Percentiles rank a stretch among this genome's conserved stretches.
These are phyloP conservation scores for Onygenales sp. DNA, from an alignment of 2,329 filamentous ascomycete species.

Conservation along the genomic window DNA sequence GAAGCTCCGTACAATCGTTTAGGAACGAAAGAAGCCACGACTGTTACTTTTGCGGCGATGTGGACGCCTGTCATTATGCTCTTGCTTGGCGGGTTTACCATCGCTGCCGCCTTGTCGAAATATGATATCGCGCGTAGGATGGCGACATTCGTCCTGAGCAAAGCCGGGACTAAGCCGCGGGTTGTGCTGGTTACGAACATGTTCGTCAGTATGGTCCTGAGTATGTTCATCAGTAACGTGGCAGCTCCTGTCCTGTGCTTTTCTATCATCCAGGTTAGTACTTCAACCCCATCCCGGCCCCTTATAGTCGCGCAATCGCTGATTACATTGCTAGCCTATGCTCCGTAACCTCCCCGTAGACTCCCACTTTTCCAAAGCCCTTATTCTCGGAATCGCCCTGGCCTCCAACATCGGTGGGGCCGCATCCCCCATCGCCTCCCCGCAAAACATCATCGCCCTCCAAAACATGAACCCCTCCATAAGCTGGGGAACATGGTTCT, in stretches of 20 bases:
- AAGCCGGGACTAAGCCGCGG: constrained; percentile 81
- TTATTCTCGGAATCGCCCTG: constrained; percentile 90
- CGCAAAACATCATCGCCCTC: constrained; percentile 93
- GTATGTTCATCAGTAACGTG: constrained; percentile 99
- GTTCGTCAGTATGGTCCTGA: constrained; percentile 95
- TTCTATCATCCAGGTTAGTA: constrained; percentile 78
- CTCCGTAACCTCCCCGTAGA: constrained; percentile 84
- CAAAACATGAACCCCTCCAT: constrained; percentile 90
- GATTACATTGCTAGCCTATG: constrained; percentile 55
- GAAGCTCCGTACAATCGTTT: constrained; percentile 61
- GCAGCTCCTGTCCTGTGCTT: constrained; percentile 95
- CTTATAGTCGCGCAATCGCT: neutral
- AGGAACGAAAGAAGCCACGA: constrained; percentile 68
- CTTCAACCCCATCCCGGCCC: neutral
- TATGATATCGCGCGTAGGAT: constrained; percentile 97
- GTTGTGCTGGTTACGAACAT: constrained; percentile 95
- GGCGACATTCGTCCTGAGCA: constrained; percentile 90
- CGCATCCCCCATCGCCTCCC: constrained; percentile 91
- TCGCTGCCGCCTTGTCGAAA: constrained; percentile 90
- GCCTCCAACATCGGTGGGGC: constrained; percentile 94
- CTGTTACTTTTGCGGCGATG: constrained; percentile 87
- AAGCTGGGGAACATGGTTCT: constrained; percentile 95
- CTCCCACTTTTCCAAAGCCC: constrained; percentile 86
- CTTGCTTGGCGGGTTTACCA: constrained; percentile 86
- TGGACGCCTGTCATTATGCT: constrained; percentile 99